Evolutionary conservation across 2,329 filamentous ascomycete genomes (phyloP).

Genomic region (Alternaria burnsii): DNA sequence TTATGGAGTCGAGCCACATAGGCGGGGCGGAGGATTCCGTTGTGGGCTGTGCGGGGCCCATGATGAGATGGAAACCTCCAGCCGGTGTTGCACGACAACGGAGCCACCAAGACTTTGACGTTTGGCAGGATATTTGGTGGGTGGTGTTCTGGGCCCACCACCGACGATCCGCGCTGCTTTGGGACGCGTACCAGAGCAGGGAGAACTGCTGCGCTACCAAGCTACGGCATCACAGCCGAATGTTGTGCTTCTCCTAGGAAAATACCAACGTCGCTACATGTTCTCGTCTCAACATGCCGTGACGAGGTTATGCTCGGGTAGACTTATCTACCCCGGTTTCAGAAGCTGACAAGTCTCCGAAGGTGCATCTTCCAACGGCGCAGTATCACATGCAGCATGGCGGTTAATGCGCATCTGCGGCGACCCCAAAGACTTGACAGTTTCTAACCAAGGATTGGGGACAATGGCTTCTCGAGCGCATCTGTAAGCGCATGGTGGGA

Average conservation of each 20-base stretch:
- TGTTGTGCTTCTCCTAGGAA: slow-evolving; percentile 10
- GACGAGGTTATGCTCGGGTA: background rate
- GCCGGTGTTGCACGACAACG: slow-evolving; percentile 26
- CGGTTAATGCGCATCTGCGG: background rate
- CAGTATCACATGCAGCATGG: background rate
- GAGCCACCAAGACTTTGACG: slow-evolving; percentile 13
- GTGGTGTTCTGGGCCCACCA: slow-evolving; percentile 12
- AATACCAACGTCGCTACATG: background rate
- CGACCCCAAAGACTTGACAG: background rate
- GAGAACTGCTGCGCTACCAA: background rate
- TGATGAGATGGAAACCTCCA: slow-evolving; percentile 11
- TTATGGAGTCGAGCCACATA: slow-evolving; percentile 19
- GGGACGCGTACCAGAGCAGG: slow-evolving; percentile 16
- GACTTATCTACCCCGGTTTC: background rate
- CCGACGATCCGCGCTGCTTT: slow-evolving; percentile 18
- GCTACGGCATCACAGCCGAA: slow-evolving; percentile 17
- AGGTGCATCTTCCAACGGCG: background rate
- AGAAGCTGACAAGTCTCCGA: background rate
- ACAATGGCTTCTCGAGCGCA: too few relatives aligned
- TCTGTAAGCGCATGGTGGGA: too few relatives aligned
- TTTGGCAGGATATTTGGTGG: slow-evolving; percentile 9
- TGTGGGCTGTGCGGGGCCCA: slow-evolving; percentile 20
- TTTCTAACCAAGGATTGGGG: too few relatives aligned
- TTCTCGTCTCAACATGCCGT: background rate
- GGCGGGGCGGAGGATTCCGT: slow-evolving; percentile 19